Base-by-base conservation (phyloP, 1,139 yeast genomes). In the Candida smagusa region DNA sequence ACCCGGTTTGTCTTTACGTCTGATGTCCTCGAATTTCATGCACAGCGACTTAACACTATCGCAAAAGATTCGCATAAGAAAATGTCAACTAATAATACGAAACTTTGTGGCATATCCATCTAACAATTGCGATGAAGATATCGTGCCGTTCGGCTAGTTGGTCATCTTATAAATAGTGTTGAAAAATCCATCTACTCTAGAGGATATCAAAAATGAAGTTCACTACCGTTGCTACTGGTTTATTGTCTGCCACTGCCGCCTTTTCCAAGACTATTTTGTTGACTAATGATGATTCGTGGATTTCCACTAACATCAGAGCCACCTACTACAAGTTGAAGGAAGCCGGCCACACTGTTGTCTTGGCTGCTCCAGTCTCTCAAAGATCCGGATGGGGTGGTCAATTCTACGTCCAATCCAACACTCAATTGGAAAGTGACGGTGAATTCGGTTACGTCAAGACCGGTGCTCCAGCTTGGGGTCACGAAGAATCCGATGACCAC, bases 251-350 rank as follows among this genome's bases (percentile, higher is more conserved):
- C 30, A 37, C 50, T 22, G 28, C 46, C 16, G 49, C 43, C 29
- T 43, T 44, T 8, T 61, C 65, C 40, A 69, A 77, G 54, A 77
- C 70, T 59, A 77, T 78, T 49, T 58, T 78, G 41, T 63, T 78
- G 43, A 70, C 82, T 48, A 77, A 78, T 52, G 84, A 78, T 58
- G 84, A 78, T 52, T 72, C 79, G 28, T 78, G 77, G 77, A 72
- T 71, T 19, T 61, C 82, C 24, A 76, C 82, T 42, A 76, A 77
- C 58, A 73, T 78, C 55, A 73, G 83, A 59, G 81, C 83, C 28
- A 59, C 79, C 30, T 78, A 77, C 68, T 63, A 70, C 48, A 75
- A 67, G 43, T 67, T 78, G 54, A 73, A 67, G 48, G 63, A 57
- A 12, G 81, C 77, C 12, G 83, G 81, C 27, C 79, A 78, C 58